Conservation (phyloP, 1,284 basidiomycete species). For the Phellopilus nigrolimitatus region DNA sequence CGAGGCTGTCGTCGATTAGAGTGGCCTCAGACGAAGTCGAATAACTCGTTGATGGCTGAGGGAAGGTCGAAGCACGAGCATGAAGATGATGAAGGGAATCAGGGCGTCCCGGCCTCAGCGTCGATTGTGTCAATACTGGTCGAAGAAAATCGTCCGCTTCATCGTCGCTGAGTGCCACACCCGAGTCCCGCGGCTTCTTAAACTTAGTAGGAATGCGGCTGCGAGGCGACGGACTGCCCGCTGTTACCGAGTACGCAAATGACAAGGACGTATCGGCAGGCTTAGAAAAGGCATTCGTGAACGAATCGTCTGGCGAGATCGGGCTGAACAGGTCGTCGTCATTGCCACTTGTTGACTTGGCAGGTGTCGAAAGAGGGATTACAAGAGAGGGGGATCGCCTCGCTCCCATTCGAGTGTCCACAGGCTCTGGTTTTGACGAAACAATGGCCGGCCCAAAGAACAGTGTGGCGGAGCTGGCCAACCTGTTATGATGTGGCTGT, state of each 20-base stretch:
- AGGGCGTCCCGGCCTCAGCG: background rate
- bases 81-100: constrained; percentile 22
- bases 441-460: constrained; percentile 68
- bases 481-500: constrained; percentile 3
- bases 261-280: constrained; percentile 32
- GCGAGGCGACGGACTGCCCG: constrained; percentile 48
- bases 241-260: constrained; percentile 51
- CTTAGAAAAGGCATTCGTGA: constrained; percentile 16
- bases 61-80: constrained; percentile 40
- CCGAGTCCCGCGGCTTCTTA: constrained; percentile 59
- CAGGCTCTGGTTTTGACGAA: constrained; percentile 30
- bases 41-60: constrained; percentile 53
- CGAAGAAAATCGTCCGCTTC: constrained; percentile 34
- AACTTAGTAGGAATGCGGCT: constrained; percentile 61
- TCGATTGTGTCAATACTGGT: constrained; percentile 1
- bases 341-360: constrained; percentile 23
- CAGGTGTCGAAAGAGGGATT: constrained; percentile 24
- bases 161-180: constrained; percentile 57
- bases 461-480: constrained; percentile 51
- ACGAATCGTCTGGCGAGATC: constrained; percentile 8
- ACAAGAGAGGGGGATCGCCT: constrained; percentile 25
- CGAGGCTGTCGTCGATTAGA: constrained; percentile 46
- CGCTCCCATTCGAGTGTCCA: background rate
- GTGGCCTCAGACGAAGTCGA: constrained; percentile 50
- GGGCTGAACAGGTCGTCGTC: constrained; percentile 11